Percentiles rank a stretch among this genome's conserved stretches.
phyloP scores from a whole-genome alignment of 441 rosid species.

The Eutrema salsugineum region DNA sequence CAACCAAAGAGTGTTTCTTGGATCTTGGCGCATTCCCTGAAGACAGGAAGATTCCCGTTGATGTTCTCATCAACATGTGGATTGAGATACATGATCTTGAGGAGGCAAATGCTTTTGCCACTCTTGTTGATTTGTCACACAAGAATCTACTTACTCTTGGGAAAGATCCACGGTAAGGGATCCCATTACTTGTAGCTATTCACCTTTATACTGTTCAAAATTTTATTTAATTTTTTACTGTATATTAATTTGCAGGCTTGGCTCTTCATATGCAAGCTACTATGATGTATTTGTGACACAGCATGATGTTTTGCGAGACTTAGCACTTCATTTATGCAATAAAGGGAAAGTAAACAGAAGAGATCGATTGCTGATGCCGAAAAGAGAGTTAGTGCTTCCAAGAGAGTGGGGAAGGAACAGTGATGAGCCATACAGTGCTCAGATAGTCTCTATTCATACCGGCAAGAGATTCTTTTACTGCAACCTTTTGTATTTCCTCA shows the following conservation, averaged over 20 bases:
- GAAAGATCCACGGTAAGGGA: slow-evolving; percentile 58
- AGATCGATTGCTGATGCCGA: slow-evolving; percentile 63
- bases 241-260: slow-evolving; percentile 48
- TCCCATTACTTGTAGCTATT: slow-evolving; percentile 7
- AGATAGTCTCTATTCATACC: slow-evolving; percentile 75
- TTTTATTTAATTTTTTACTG: not conserved
- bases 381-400: slow-evolving; percentile 54
- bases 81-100: slow-evolving; percentile 55
- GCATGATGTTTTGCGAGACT: slow-evolving; percentile 84
- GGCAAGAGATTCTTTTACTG: slow-evolving; percentile 32
- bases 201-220: not conserved
- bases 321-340: slow-evolving; percentile 59
- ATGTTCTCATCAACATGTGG: slow-evolving; percentile 82
- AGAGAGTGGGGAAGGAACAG: slow-evolving; percentile 77
- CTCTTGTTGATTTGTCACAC: slow-evolving; percentile 66
- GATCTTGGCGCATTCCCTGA: slow-evolving; percentile 88
- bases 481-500: not conserved
- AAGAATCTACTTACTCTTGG: slow-evolving; percentile 76
- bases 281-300: slow-evolving; percentile 68
- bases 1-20: slow-evolving; percentile 70
- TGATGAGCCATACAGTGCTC: slow-evolving; percentile 57
- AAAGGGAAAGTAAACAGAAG: slow-evolving; percentile 42
- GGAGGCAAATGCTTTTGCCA: slow-evolving; percentile 53
- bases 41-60: slow-evolving; percentile 80
- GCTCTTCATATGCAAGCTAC: slow-evolving; percentile 58